These are phyloP conservation scores for Cucurbita ficifolia DNA, from an alignment of 306 rosid genomes.

Conservation along the genomic window DNA sequence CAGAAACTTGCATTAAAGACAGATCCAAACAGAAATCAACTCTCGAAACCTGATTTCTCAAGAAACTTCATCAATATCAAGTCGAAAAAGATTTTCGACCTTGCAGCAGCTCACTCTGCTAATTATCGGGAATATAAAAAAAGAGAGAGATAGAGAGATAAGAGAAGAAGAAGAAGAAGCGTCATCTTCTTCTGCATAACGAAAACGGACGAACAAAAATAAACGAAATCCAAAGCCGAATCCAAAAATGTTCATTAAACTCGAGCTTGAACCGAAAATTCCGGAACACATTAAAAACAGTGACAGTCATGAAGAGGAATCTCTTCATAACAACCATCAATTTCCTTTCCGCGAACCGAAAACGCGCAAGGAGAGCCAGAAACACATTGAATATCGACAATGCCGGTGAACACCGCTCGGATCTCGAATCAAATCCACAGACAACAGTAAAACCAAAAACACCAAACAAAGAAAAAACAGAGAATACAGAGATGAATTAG, in stretches of 20 bases:
- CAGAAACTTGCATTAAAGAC: background rate
- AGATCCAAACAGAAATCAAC: constrained; percentile 1
- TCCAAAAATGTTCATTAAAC: background rate
- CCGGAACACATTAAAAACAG: background rate
- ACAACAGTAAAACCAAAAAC: background rate
- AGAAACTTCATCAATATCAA: background rate
- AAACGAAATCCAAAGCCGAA: background rate
- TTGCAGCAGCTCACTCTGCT: background rate
- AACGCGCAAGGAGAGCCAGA: background rate
- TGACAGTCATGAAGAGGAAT: background rate
- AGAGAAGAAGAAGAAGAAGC: background rate
- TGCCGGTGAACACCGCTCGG: constrained; percentile 9
- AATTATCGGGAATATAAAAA: background rate
- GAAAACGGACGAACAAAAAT: background rate
- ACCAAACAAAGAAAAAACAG: background rate
- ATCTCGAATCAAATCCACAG: constrained; percentile 6
- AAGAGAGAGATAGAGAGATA: background rate
- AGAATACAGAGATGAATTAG: background rate
- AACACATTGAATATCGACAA: constrained; percentile 5
- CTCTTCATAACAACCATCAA: background rate
- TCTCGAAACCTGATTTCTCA: background rate
- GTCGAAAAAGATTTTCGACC: background rate
- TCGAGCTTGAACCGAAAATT: background rate
- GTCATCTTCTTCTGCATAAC: background rate
- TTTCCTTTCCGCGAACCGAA: background rate